These are phyloP conservation scores for Neoboletus subvelutipes DNA, from an alignment of 768 basidiomycete genomes.

Conservation along the genomic window DNA sequence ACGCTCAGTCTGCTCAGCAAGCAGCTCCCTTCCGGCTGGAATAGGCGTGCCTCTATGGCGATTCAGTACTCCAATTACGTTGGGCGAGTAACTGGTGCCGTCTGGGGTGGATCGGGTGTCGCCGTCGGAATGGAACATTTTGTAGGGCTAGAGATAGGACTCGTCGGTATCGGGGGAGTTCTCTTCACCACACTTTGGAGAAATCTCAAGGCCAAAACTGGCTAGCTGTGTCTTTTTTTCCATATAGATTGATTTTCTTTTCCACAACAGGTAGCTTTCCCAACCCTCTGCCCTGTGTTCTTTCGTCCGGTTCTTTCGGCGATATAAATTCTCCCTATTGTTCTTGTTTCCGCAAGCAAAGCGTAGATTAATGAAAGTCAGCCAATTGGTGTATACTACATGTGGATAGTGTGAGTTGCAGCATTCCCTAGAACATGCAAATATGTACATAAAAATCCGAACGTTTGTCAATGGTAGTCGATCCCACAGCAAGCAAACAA, in stretches of 20 bases:
- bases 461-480: background rate
- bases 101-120: conserved; percentile 66
- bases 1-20: conserved; percentile 68
- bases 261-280: background rate
- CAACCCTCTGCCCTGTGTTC: background rate
- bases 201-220: conserved; percentile 62
- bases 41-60: conserved; percentile 50
- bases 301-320: background rate
- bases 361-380: conserved; percentile 1
- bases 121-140: conserved; percentile 56
- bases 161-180: conserved; percentile 56
- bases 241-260: background rate
- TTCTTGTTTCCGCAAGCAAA: background rate
- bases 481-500: background rate
- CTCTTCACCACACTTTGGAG: conserved; percentile 59
- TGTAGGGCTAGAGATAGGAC: conserved; percentile 56
- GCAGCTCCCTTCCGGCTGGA: conserved; percentile 64
- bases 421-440: background rate
- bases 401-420: background rate
- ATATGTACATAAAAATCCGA: background rate
- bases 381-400: background rate
- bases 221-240: conserved; percentile 30
- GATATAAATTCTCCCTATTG: background rate
- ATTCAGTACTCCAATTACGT: conserved; percentile 71
- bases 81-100: conserved; percentile 63